Base-by-base conservation (phyloP, 1,284 basidiomycete species). In the Volvariella surrecta region DNA sequence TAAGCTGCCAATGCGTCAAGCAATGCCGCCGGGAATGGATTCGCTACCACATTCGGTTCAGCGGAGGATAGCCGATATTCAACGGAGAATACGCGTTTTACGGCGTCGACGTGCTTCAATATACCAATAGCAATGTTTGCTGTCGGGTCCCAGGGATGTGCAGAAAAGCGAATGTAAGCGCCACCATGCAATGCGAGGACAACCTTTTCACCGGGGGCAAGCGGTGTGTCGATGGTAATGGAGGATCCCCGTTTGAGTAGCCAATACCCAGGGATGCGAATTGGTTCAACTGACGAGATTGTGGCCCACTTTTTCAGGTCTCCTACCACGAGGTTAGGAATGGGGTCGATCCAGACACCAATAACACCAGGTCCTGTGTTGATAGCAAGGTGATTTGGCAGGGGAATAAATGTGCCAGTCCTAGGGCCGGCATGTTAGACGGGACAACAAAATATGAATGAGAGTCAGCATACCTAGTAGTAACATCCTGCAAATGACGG, bases 1-100 rank as follows among this genome's bases (percentile, higher is more conserved):
- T 82, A 84, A 0, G 74, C 76, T 1, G 77, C 70, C 11, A 83
- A 62, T 0, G 74, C 74, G 50, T 84, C 81, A 3, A 83, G 55
- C 1, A 84, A 63, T 13, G 79, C 78, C 0, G 79, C 60, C 0
- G 82, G 81, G 66, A 82, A 82, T 0, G 79, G 67, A 45, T 66
- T 56, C 2, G 56, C 60, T 9, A 52, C 50, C n/a, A 48, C 42
- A 49, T 54, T 60, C 11, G 68, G 68, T 31, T 56, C 54, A 6
- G 53, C 50, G 3, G 64, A 61, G 37, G 70, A 74, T 10, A 73
- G 62, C 2, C 73, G 68, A 52, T 77, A 76, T 50, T 75, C 74
- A 22, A 71, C 43, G 4, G 70, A 64, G 45, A 74, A 66, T 1
- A 64, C 58, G 10, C 73, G 66, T 35, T 64, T 61, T 32, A 74